Conservation (phyloP, 352 stramenopile genomes). For the Phytophthora cryptogea region DNA sequence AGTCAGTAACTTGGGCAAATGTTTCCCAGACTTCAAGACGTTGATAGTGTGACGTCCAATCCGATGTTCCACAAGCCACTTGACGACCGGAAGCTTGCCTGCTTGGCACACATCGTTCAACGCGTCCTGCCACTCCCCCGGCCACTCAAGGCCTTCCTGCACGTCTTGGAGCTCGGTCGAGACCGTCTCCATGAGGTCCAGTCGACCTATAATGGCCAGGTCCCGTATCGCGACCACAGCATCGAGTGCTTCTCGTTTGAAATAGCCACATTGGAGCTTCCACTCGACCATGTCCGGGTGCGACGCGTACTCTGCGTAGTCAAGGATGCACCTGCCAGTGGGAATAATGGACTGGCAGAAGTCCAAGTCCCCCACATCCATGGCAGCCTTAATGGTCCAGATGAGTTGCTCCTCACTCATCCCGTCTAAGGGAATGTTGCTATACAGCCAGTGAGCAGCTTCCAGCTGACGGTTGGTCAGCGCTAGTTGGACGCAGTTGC, state of each 20-base stretch:
- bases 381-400: not conserved
- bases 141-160: not conserved
- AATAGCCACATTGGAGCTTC: constrained; percentile 5
- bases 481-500: not conserved
- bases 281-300: not conserved
- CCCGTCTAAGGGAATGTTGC: not conserved
- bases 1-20: constrained; percentile 1
- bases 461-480: not conserved
- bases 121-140: not conserved
- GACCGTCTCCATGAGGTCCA: constrained; percentile 6
- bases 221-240: constrained; percentile 1
- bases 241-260: not conserved
- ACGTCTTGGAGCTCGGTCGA: not conserved
- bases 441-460: not conserved
- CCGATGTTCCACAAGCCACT: constrained; percentile 22
- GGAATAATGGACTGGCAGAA: constrained; percentile 1
- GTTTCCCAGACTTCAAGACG: not conserved
- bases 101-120: not conserved
- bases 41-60: not conserved
- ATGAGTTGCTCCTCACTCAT: not conserved
- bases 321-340: not conserved
- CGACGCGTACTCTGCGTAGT: not conserved
- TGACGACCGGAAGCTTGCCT: not conserved
- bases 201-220: not conserved
- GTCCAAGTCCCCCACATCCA: constrained; percentile 1